Evolutionary conservation across 192 early-diverging fungal species (phyloP).

Genomic region (Diversispora epigaea): DNA sequence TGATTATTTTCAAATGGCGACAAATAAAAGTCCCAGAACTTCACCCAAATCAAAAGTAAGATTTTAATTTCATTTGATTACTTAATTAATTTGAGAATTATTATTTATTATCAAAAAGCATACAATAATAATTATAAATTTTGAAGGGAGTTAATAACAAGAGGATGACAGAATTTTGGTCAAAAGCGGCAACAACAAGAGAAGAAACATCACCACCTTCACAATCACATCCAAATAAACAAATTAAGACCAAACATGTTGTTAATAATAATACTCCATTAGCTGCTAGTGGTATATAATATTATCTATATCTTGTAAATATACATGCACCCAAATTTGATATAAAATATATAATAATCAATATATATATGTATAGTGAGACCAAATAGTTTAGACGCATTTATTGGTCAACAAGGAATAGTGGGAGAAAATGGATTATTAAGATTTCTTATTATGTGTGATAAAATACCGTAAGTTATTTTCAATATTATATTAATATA

Average conservation of each 20-base stretch:
- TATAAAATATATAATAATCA: not conserved
- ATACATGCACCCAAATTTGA: not conserved
- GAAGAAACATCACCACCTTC: no score
- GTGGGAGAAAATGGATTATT: slow-evolving; percentile 67
- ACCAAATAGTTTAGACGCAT: slow-evolving; percentile 59
- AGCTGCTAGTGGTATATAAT: not conserved
- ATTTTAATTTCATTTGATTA: no score
- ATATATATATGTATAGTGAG: slow-evolving; percentile 40
- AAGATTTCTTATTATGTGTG: slow-evolving; percentile 61
- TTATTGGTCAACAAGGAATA: slow-evolving; percentile 72
- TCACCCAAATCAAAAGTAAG: no score
- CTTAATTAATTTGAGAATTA: no score
- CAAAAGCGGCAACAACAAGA: no score
- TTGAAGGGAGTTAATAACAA: no score
- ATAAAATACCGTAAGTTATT: slow-evolving; percentile 55
- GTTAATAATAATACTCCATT: not conserved
- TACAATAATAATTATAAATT: no score
- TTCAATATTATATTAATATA: not conserved
- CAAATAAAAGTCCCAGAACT: no score
- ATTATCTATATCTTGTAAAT: not conserved
- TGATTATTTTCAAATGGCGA: no score
- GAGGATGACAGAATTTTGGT: no score
- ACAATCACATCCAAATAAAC: not conserved
- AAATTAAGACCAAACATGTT: not conserved
- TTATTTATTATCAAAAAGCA: no score